Conservation (phyloP, 108 stramenopile species). For the Pelagomonas calceolata region DNA sequence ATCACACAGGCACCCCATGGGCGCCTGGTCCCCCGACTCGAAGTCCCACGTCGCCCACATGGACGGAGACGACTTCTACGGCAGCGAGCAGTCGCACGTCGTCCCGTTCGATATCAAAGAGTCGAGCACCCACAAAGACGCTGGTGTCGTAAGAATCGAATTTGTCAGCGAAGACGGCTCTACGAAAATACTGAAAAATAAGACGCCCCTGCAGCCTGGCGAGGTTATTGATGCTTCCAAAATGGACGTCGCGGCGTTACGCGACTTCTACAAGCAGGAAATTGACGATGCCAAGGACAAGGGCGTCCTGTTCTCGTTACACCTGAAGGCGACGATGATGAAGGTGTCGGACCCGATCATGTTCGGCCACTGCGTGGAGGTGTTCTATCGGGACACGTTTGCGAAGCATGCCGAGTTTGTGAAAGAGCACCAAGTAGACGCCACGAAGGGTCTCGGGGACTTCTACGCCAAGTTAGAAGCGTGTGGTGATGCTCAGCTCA, state of each 20-base stretch:
- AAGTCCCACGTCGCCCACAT: slow-evolving; percentile 81
- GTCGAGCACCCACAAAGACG: slow-evolving; percentile 16
- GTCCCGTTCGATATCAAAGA: slow-evolving; percentile 20
- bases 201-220: slow-evolving; percentile 43
- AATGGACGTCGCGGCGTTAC: slow-evolving; percentile 52
- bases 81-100: slow-evolving; percentile 56
- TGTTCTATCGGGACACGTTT: slow-evolving; percentile 73
- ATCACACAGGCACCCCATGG: slow-evolving; percentile 49
- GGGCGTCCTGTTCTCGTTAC: slow-evolving; percentile 41
- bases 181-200: slow-evolving; percentile 57
- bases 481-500: slow-evolving; percentile 46
- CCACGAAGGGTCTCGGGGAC: slow-evolving; percentile 68
- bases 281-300: slow-evolving; percentile 71
- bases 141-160: slow-evolving; percentile 57
- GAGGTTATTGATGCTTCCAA: slow-evolving; percentile 74
- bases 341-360: slow-evolving; percentile 84
- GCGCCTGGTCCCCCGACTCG: slow-evolving; percentile 55
- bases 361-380: slow-evolving; percentile 77
- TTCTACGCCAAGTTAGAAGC: slow-evolving; percentile 49
- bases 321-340: slow-evolving; percentile 93
- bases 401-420: slow-evolving; percentile 66
- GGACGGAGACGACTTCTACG: slow-evolving; percentile 76
- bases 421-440: slow-evolving; percentile 71
- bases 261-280: slow-evolving; percentile 53
- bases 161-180: slow-evolving; percentile 46